Percentiles rank a stretch among this genome's conserved stretches.
phyloP scores from a whole-genome alignment of 139 green algal genomes.

The Raphidocelis subcapitata region DNA sequence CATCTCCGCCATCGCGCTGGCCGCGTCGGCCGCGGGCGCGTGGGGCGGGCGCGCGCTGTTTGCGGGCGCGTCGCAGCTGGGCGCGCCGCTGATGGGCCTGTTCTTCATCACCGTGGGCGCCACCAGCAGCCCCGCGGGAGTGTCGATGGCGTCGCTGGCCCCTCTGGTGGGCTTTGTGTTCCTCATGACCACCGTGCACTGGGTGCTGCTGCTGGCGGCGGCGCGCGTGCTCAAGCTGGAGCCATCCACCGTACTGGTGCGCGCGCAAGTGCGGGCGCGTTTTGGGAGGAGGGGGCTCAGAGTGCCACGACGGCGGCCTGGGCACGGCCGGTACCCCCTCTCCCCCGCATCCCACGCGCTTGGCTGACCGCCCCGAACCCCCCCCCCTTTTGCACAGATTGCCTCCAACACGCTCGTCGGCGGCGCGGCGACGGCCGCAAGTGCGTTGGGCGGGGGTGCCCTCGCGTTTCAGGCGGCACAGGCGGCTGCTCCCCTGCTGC shows the following conservation, averaged over 20 bases:
- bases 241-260: slow-evolving; percentile 39
- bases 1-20: slow-evolving; percentile 32
- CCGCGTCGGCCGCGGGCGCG: slow-evolving; percentile 3
- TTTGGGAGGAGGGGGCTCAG: too few relatives aligned
- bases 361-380: too few relatives aligned
- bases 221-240: slow-evolving; percentile 31
- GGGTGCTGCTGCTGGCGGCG: slow-evolving; percentile 31
- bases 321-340: too few relatives aligned
- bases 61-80: slow-evolving; percentile 40
- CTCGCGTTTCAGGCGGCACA: background rate
- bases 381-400: too few relatives aligned
- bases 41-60: background rate
- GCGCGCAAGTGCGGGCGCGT: too few relatives aligned
- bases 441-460: slow-evolving; percentile 10
- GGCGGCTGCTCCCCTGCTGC: background rate
- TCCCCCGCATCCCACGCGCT: too few relatives aligned
- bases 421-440: slow-evolving; percentile 72
- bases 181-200: slow-evolving; percentile 47
- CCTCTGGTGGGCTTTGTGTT: slow-evolving; percentile 45
- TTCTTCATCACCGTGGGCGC: slow-evolving; percentile 86
- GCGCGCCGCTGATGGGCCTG: slow-evolving; percentile 60
- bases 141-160: background rate
- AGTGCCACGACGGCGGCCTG: too few relatives aligned
- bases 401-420: slow-evolving; percentile 78
- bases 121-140: slow-evolving; percentile 1